Evolutionary conservation across 352 stramenopile genomes (phyloP).

Genomic region (Phytophthora hybrid): DNA sequence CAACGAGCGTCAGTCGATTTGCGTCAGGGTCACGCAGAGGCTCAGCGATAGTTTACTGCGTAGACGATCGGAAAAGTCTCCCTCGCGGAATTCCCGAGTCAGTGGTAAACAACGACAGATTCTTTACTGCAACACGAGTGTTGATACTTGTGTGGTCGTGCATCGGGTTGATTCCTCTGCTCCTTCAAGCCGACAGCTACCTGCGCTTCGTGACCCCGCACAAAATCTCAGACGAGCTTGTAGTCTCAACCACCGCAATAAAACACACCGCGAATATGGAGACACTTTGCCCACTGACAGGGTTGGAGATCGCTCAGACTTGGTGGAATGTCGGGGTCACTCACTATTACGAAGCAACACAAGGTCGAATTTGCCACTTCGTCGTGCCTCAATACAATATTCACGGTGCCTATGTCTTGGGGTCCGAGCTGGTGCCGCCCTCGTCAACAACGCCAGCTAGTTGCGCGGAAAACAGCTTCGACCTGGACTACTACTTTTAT

Average conservation of each 20-base stretch:
- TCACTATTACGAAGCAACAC: constrained; percentile 14
- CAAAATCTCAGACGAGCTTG: constrained; percentile 16
- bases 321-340: constrained; percentile 28
- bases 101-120: not conserved
- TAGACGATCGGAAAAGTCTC: not conserved
- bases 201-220: constrained; percentile 19
- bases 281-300: constrained; percentile 11
- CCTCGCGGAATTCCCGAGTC: not conserved
- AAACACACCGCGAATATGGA: constrained; percentile 8
- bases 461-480: constrained; percentile 3
- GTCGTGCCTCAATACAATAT: constrained; percentile 21
- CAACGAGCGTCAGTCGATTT: not conserved
- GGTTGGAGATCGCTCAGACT: constrained; percentile 20
- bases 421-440: not conserved
- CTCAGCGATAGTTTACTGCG: not conserved
- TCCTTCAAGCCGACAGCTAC: constrained; percentile 22
- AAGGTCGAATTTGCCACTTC: constrained; percentile 23
- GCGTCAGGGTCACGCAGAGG: not conserved
- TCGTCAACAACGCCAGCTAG: not conserved
- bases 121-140: constrained; percentile 3
- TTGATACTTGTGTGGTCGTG: constrained; percentile 16
- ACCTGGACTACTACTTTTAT: constrained; percentile 27
- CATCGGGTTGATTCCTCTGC: constrained; percentile 11
- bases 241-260: not conserved
- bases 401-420: constrained; percentile 12